Evolutionary conservation across 2,329 filamentous ascomycete species (phyloP).

Genomic region (Arthroderma sp.): DNA sequence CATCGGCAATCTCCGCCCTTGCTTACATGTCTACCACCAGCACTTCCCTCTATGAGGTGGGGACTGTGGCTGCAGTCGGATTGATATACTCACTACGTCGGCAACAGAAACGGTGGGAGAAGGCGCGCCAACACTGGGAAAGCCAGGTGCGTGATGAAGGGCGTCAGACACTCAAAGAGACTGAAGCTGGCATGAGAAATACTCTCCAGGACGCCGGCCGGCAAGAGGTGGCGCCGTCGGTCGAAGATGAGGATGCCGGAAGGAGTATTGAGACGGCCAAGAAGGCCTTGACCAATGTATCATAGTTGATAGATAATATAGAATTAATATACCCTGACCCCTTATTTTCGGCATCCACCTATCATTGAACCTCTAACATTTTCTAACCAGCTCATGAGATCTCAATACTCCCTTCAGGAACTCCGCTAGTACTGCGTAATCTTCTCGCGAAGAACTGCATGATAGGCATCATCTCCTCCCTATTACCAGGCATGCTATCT

Average conservation of each 20-base stretch:
- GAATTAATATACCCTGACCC: not conserved
- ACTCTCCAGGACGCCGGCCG: conserved; percentile 35
- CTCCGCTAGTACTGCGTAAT: conserved; percentile 31
- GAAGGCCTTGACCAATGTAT: conserved; percentile 31
- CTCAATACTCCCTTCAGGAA: conserved; percentile 34
- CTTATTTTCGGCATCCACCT: not conserved
- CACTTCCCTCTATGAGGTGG: conserved; percentile 43
- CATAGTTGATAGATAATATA: conserved; percentile 9
- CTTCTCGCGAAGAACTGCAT: conserved; percentile 57
- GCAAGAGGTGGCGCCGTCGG: conserved; percentile 23
- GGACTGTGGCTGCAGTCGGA: conserved; percentile 46
- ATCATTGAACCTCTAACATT: not conserved
- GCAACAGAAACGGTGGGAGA: conserved; percentile 47
- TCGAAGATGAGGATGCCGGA: conserved; percentile 28
- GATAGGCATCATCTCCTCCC: conserved; percentile 78
- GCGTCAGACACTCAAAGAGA: conserved; percentile 39
- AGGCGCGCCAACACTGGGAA: conserved; percentile 39
- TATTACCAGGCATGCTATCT: conserved; percentile 68
- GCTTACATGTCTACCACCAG: conserved; percentile 42
- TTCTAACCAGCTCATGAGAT: conserved; percentile 17
- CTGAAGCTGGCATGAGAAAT: conserved; percentile 37
- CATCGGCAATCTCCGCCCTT: conserved; percentile 42
- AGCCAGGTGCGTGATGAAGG: conserved; percentile 44
- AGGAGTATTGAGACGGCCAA: conserved; percentile 35
- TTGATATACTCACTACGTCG: conserved; percentile 44